phyloP scores from a whole-genome alignment of 805 yeast genomes.

The Schwanniomyces vanrijiae region DNA sequence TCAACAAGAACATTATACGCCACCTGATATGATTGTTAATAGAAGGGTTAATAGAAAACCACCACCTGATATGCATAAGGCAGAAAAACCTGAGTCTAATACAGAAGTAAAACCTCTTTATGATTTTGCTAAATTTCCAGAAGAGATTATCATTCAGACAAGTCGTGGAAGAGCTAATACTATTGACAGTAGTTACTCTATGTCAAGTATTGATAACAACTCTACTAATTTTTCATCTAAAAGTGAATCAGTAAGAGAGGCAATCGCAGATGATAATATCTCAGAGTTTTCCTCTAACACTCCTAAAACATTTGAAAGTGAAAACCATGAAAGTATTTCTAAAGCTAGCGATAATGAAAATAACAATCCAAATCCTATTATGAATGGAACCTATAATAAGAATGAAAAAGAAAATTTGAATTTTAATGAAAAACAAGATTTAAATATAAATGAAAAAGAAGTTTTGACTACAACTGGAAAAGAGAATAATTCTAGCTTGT shows the following conservation, averaged over 20 bases:
- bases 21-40: slow-evolving; percentile 70
- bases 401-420: background rate
- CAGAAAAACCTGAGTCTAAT: background rate
- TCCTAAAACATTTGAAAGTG: background rate
- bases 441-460: background rate
- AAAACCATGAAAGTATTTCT: background rate
- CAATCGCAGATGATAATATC: background rate
- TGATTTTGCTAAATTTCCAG: slow-evolving; percentile 16
- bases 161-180: background rate
- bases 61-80: slow-evolving; percentile 2
- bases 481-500: background rate
- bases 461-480: background rate
- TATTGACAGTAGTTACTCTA: background rate
- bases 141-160: background rate
- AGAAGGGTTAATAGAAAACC: slow-evolving; percentile 41
- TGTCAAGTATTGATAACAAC: background rate
- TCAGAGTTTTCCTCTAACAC: background rate
- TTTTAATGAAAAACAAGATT: background rate
- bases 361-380: no score
- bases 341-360: background rate
- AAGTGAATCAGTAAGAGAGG: background rate
- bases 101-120: slow-evolving; percentile 14
- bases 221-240: background rate
- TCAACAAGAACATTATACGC: slow-evolving; percentile 28
- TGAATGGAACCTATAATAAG: no score